A percentile compares a stretch with the other conserved stretches of the same genome.
Evolutionary conservation across 176 grass and related monocot species (phyloP).

Genomic region (Rhipidocladum racemiflorum): DNA sequence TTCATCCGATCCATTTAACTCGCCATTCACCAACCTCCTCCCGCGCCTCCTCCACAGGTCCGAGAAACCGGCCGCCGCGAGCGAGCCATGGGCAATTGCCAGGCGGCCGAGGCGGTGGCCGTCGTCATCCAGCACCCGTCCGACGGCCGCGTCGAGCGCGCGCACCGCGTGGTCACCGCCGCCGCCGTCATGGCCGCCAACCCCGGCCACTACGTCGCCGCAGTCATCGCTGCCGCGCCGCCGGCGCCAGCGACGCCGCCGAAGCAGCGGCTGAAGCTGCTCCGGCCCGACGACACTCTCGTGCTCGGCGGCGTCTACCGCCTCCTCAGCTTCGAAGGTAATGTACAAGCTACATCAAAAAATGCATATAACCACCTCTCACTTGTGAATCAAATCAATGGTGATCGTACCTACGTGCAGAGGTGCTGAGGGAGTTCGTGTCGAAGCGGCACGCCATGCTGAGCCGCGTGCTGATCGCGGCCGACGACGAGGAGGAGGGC

Average conservation of each 20-base stretch:
- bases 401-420: background rate
- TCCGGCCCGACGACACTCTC: slow-evolving; percentile 87
- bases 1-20: background rate
- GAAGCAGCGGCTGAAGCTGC: slow-evolving; percentile 42
- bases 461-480: background rate
- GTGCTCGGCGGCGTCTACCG: slow-evolving; percentile 73
- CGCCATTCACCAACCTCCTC: background rate
- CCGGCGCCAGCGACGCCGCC: background rate
- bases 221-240: background rate
- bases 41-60: background rate
- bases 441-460: slow-evolving; percentile 32
- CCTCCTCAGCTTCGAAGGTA: slow-evolving; percentile 96
- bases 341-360: too few relatives aligned
- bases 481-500: background rate
- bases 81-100: slow-evolving; percentile 58
- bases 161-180: background rate
- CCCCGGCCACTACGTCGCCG: slow-evolving; percentile 35
- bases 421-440: slow-evolving; percentile 43
- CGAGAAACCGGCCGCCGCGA: background rate
- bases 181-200: slow-evolving; percentile 25
- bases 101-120: slow-evolving; percentile 56
- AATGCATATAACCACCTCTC: too few relatives aligned
- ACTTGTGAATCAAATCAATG: background rate
- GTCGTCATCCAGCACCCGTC: slow-evolving; percentile 58
- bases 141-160: slow-evolving; percentile 23